phyloP scores from a whole-genome alignment of 768 basidiomycete species.

The Boletus sp. region DNA sequence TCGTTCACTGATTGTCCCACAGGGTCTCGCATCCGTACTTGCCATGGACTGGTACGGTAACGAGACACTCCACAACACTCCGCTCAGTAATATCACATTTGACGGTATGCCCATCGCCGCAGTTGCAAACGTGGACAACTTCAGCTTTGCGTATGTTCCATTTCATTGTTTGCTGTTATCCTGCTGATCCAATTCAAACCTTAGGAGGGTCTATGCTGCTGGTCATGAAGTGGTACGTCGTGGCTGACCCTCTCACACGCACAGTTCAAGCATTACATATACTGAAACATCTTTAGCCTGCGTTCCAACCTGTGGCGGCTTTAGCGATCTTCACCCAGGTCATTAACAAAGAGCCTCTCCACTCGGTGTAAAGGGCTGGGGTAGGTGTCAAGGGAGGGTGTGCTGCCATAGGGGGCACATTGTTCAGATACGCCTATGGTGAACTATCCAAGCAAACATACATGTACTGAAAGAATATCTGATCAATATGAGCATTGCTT shows the following conservation, averaged over 20 bases:
- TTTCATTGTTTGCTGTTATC: neutral
- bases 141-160: conserved; percentile 60
- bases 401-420: conserved; percentile 4
- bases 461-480: conserved; percentile 60
- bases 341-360: conserved; percentile 47
- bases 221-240: conserved; percentile 62
- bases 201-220: conserved; percentile 51
- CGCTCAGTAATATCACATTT: conserved; percentile 53
- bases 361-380: conserved; percentile 38
- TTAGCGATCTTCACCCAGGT: conserved; percentile 59
- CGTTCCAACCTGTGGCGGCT: conserved; percentile 57
- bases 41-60: conserved; percentile 49
- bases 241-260: neutral
- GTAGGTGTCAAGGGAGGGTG: neutral
- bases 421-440: conserved; percentile 34
- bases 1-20: neutral
- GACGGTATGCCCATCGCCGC: conserved; percentile 50
- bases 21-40: conserved; percentile 37
- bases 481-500: conserved; percentile 60
- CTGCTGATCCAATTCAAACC: neutral
- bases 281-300: conserved; percentile 38
- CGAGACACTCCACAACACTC: conserved; percentile 10
- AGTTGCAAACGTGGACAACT: conserved; percentile 62
- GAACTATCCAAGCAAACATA: conserved; percentile 59
- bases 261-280: neutral